A percentile compares a stretch with the other conserved stretches of the same genome.
Conservation (phyloP, 2,329 filamentous ascomycete genomes). For the Ophiostoma himal-ulmi region DNA sequence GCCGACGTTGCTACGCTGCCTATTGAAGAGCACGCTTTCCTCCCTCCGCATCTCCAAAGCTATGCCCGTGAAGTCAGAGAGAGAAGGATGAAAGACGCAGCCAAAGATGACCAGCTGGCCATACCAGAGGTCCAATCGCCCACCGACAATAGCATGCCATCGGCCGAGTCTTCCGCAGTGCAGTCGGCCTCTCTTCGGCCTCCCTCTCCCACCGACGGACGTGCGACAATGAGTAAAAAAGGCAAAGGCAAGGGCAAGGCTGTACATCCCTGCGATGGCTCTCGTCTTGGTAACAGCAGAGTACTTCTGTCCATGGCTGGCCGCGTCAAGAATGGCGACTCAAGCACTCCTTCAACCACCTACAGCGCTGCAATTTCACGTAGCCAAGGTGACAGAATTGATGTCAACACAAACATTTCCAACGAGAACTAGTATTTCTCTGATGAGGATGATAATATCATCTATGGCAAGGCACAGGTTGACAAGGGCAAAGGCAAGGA, state of each 20-base stretch:
- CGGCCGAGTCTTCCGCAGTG: no score
- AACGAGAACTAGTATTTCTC: background rate
- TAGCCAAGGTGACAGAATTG: background rate
- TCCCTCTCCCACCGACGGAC: no score
- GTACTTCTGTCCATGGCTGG: background rate
- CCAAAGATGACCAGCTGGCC: background rate
- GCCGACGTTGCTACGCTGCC: background rate
- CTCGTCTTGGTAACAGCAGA: background rate
- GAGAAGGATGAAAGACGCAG: background rate
- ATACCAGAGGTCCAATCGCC: no score
- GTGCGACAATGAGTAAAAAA: background rate
- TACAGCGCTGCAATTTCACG: no score
- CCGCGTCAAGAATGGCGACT: background rate
- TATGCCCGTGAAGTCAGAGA: background rate
- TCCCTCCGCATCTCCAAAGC: background rate
- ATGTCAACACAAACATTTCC: background rate
- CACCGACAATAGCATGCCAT: no score
- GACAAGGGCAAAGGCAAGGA: background rate
- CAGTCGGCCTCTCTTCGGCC: no score
- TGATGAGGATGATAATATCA: background rate
- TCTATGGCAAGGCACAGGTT: background rate
- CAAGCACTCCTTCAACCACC: background rate
- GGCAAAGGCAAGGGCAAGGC: background rate
- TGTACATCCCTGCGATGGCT: no score
- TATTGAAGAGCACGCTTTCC: background rate